Conservation (phyloP, 2,329 filamentous ascomycete genomes). For the Coleophoma cylindrospora region DNA sequence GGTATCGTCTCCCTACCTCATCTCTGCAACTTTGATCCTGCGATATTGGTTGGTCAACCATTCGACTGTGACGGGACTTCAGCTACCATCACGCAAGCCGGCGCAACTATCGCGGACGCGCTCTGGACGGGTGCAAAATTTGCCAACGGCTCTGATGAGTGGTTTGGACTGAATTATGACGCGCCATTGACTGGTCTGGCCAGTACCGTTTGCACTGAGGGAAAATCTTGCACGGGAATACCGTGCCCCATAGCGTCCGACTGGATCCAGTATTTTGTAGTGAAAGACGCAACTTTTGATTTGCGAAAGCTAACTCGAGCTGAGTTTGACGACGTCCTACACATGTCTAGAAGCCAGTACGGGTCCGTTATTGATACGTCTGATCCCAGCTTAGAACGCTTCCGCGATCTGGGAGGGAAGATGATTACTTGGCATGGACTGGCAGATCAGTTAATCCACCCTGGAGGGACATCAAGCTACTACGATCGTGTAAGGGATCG, state of each 20-base stretch:
- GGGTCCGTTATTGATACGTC: conserved; percentile 11
- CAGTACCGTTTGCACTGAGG: background rate
- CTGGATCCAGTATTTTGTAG: conserved; percentile 30
- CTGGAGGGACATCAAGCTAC: conserved; percentile 26
- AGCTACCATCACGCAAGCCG: conserved; percentile 2
- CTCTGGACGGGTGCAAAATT: conserved; percentile 4
- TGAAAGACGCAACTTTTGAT: conserved; percentile 26
- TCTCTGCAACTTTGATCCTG: conserved; percentile 10
- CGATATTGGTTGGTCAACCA: conserved; percentile 2
- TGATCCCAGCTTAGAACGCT: background rate
- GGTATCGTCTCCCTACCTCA: conserved; percentile 7
- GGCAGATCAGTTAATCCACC: conserved; percentile 26
- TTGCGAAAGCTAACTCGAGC: background rate
- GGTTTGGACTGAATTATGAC: conserved; percentile 4
- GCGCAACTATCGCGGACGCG: conserved; percentile 3
- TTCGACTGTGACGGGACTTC: conserved; percentile 7
- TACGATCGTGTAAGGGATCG: conserved; percentile 13
- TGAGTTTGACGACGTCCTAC: conserved; percentile 4
- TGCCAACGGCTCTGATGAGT: conserved; percentile 2
- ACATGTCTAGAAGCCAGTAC: conserved; percentile 16
- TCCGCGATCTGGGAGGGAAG: conserved; percentile 7
- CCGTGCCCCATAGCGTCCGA: conserved; percentile 25
- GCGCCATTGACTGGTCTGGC: background rate
- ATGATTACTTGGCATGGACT: conserved; percentile 10
- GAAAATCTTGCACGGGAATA: conserved; percentile 7